Evolutionary conservation across 2,329 filamentous ascomycete genomes (phyloP).

Genomic region (Rhynchosporium graminicola): DNA sequence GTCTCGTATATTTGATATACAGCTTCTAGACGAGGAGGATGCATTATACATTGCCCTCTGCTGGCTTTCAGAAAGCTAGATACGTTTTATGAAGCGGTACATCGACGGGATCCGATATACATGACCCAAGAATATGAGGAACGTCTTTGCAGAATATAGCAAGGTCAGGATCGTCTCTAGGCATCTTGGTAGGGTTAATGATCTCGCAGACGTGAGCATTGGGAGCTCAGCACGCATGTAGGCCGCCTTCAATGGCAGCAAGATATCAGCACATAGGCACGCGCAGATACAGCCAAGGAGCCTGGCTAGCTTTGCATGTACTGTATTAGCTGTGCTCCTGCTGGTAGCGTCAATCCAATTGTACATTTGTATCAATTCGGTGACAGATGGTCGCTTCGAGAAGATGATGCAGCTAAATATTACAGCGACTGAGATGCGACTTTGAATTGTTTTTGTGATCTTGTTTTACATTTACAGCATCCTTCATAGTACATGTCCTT

Average conservation of each 20-base stretch:
- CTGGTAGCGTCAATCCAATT: no score
- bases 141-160: neutral
- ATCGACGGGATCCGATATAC: neutral
- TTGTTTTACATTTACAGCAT: neutral
- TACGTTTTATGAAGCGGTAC: constrained; percentile 1
- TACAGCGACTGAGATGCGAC: neutral
- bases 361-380: no score
- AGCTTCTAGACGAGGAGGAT: neutral
- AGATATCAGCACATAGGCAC: no score
- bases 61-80: neutral
- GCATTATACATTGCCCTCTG: neutral
- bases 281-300: no score
- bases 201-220: neutral
- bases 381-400: no score
- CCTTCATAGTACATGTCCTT: neutral
- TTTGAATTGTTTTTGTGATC: neutral
- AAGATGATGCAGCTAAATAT: neutral
- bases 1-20: neutral
- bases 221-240: neutral
- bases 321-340: no score
- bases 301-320: no score
- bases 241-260: neutral
- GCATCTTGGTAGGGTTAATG: neutral
- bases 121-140: neutral
- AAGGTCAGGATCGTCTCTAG: neutral